Evolutionary conservation across 2,329 filamentous ascomycete species (phyloP).

Genomic region (Colletotrichum sp.): DNA sequence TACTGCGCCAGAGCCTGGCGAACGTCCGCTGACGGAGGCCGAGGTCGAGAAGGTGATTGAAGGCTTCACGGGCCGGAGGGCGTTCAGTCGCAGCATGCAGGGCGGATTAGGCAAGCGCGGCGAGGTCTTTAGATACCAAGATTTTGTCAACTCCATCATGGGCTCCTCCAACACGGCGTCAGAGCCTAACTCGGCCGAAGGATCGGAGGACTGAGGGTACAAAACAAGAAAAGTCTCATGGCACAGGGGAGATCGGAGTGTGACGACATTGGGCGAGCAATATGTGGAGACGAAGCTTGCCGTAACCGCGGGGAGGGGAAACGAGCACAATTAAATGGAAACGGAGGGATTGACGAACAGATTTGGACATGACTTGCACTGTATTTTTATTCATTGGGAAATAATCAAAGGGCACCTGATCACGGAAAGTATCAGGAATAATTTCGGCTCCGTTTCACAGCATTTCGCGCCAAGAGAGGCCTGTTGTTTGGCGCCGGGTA

Average conservation of each 20-base stretch:
- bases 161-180: constrained; percentile 52
- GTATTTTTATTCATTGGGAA: constrained; percentile 3
- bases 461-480: background rate
- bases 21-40: constrained; percentile 65
- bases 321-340: constrained; percentile 3
- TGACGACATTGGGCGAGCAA: constrained; percentile 10
- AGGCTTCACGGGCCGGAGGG: constrained; percentile 83
- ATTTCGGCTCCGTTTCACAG: constrained; percentile 13
- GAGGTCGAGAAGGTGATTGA: constrained; percentile 89
- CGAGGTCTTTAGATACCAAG: constrained; percentile 92
- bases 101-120: constrained; percentile 68
- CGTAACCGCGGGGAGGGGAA: background rate
- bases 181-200: constrained; percentile 32
- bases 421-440: background rate
- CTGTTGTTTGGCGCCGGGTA: background rate
- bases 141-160: constrained; percentile 79
- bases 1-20: constrained; percentile 78
- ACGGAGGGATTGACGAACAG: constrained; percentile 6
- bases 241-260: background rate
- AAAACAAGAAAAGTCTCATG: background rate
- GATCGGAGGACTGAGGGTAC: constrained; percentile 21
- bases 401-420: background rate
- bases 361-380: constrained; percentile 4
- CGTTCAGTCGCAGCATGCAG: constrained; percentile 72
- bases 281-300: background rate